phyloP scores from a whole-genome alignment of 2,329 filamentous ascomycete species.

The Colletotrichum destructivum region DNA sequence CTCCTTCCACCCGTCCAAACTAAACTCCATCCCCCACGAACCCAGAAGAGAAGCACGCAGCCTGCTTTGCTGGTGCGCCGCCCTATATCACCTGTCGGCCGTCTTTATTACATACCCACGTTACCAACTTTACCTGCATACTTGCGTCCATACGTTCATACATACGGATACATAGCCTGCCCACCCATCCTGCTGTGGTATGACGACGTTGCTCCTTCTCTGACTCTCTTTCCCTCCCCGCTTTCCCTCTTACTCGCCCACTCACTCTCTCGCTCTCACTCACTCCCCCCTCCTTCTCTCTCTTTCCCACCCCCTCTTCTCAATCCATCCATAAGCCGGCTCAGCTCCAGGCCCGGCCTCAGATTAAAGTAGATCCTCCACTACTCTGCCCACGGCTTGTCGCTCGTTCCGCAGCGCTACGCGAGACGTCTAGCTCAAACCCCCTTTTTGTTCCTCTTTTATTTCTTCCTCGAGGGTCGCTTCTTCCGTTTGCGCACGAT shows the following conservation, averaged over 20 bases:
- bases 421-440: constrained; percentile 20
- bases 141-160: constrained; percentile 11
- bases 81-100: constrained; percentile 38
- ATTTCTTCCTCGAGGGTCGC: constrained; percentile 43
- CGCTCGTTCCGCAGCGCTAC: constrained; percentile 16
- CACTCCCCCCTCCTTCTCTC: background rate
- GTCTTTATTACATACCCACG: constrained; percentile 38
- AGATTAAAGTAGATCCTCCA: constrained; percentile 25
- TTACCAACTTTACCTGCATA: constrained; percentile 27
- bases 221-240: constrained; percentile 25
- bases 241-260: constrained; percentile 4
- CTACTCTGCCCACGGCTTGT: constrained; percentile 8
- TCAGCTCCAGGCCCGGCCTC: constrained; percentile 30
- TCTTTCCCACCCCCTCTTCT: constrained; percentile 31
- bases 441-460: background rate
- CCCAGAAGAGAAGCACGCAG: constrained; percentile 21
- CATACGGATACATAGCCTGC: constrained; percentile 16
- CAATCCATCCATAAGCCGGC: constrained; percentile 25
- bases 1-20: background rate
- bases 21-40: constrained; percentile 26
- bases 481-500: constrained; percentile 25
- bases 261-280: no score
- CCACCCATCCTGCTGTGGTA: constrained; percentile 34
- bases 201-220: constrained; percentile 41
- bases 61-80: constrained; percentile 29